These are phyloP conservation scores for Penicillium rolfsii DNA, from an alignment of 2,329 filamentous ascomycete genomes.

Conservation along the genomic window DNA sequence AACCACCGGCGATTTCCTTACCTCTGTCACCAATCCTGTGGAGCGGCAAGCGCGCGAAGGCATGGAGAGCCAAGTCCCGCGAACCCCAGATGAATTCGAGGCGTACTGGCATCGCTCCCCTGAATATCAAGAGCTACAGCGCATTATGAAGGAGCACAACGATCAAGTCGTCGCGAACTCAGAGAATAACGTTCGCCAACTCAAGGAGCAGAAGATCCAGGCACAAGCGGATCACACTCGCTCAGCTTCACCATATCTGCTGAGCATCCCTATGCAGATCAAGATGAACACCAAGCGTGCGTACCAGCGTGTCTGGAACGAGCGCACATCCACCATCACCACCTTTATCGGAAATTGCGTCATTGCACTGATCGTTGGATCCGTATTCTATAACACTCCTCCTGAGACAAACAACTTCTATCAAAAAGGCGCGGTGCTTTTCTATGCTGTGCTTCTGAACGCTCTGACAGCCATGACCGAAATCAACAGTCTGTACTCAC, in stretches of 20 bases:
- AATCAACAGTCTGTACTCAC: constrained; percentile 47
- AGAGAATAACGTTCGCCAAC: constrained; percentile 40
- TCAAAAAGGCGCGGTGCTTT: constrained; percentile 74
- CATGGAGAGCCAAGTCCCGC: constrained; percentile 63
- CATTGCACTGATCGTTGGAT: constrained; percentile 75
- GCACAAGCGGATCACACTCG: constrained; percentile 53
- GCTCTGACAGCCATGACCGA: constrained; percentile 62
- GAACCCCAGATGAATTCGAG: constrained; percentile 70
- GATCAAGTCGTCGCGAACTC: constrained; percentile 32
- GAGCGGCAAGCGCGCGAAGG: constrained; percentile 61
- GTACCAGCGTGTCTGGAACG: constrained; percentile 72
- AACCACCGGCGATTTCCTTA: constrained; percentile 69
- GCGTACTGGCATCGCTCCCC: constrained; percentile 55
- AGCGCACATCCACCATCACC: constrained; percentile 71
- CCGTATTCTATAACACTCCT: constrained; percentile 76
- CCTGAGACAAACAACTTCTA: constrained; percentile 70
- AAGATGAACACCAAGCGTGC: constrained; percentile 78
- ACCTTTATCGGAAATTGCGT: constrained; percentile 66
- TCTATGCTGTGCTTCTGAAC: constrained; percentile 85
- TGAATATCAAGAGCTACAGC: constrained; percentile 46
- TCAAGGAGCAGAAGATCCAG: constrained; percentile 40
- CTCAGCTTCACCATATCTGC: constrained; percentile 74
- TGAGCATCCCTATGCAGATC: constrained; percentile 74
- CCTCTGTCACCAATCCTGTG: constrained; percentile 64
- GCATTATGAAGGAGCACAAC: constrained; percentile 42